Evolutionary conservation across 345 rosid species (phyloP).

Genomic region (Brassica juncea): DNA sequence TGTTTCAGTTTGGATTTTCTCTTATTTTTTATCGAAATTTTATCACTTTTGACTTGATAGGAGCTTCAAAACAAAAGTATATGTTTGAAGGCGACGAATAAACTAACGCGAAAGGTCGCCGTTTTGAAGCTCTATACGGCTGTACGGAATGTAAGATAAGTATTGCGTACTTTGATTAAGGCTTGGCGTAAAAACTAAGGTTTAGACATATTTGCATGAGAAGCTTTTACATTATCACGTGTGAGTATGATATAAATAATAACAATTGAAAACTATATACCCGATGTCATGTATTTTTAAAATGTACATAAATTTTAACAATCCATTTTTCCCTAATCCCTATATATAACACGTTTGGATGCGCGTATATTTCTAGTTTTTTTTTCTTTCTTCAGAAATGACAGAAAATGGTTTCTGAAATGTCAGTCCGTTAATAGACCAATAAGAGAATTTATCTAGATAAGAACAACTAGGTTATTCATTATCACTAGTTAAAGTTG

Average conservation of each 20-base stretch:
- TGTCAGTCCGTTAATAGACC: neutral
- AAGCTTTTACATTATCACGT: conserved; percentile 4
- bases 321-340: neutral
- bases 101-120: conserved; percentile 29
- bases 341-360: neutral
- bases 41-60: too few species aligned
- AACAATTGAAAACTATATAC: neutral
- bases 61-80: too few species aligned
- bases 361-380: neutral
- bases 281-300: neutral
- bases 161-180: conserved; percentile 10
- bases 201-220: neutral
- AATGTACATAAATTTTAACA: neutral
- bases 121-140: neutral
- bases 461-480: neutral
- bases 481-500: neutral
- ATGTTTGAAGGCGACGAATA: conserved; percentile 26
- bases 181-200: conserved; percentile 19
- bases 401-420: neutral
- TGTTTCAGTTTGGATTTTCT: too few species aligned
- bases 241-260: neutral
- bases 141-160: conserved; percentile 9
- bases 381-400: neutral
- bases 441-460: neutral
- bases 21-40: too few species aligned